Base-by-base conservation (phyloP, 768 basidiomycete species). In the Rhodotorula diobovata region DNA sequence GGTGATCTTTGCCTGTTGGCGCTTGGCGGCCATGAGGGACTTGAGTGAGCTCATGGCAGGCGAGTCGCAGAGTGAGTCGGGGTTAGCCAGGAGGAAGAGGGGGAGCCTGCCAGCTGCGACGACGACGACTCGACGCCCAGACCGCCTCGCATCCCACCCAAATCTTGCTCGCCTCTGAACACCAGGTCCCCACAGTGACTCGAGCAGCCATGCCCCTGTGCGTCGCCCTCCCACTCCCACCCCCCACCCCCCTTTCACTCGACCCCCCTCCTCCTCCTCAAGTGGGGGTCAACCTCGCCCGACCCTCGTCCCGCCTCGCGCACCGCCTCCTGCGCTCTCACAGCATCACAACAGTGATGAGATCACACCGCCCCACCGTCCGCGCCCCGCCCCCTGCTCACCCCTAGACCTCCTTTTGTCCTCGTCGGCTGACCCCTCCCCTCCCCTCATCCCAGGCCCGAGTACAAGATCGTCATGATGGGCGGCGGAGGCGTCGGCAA, bases 401-500 rank as follows among this genome's bases (percentile, higher is more conserved):
- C 11, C 34, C n/a, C n/a, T n/a, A n/a, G n/a, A n/a, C n/a, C n/a
- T n/a, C n/a, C n/a, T n/a, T n/a, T n/a, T n/a, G n/a, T n/a, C n/a
- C n/a, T n/a, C n/a, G n/a, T 7, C 46, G 12, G 15, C 39, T 56
- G 51, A 53, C 51, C 35, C 10, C 9, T 21, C 28, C n/a, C 8
- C 28, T 12, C 57, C 1, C 43, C 30, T 16, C 30, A 21, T 3
- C 21, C 16, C 54, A 71, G 51, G 25, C 64, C 64, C 18, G 70
- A 71, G 28, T 71, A 61, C 64, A 61, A 61, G 28, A 43, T 72
- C 56, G 70, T 72, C 43, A 62, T 72, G n/a, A 67, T 67, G 70
- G 61, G 66, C 15, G 35, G 35, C 37, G 62, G 48, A 21, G 51
- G 62, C 51, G 62, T 63, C 25, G 30, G 58, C 15, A 90, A 98